Percentiles rank a stretch among this genome's conserved stretches.
Evolutionary conservation across 2,329 filamentous ascomycete genomes (phyloP).

Genomic region (Sporothrix protearum): DNA sequence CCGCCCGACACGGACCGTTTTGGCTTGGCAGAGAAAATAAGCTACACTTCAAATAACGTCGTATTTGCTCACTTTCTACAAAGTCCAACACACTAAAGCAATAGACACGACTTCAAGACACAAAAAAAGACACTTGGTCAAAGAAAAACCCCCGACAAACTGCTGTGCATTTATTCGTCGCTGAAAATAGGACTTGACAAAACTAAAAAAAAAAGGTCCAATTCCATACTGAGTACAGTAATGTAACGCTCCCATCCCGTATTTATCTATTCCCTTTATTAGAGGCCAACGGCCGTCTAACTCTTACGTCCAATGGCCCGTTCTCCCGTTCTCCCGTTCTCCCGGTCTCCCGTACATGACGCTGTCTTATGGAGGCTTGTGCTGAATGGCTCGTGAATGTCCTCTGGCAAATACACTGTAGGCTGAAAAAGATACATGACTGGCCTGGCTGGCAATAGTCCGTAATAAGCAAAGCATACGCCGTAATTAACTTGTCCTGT

Average conservation of each 20-base stretch:
- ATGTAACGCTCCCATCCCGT: not conserved
- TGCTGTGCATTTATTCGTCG: not conserved
- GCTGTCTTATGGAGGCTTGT: not conserved
- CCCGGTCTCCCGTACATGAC: too few relatives aligned
- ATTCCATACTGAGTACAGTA: too few relatives aligned
- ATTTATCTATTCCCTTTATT: not conserved
- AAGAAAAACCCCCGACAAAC: not conserved
- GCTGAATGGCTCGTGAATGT: not conserved
- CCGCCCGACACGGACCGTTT: not conserved
- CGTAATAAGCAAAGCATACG: too few relatives aligned
- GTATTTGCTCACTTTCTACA: not conserved
- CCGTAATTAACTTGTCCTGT: not conserved
- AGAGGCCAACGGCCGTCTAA: not conserved
- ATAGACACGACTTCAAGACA: not conserved
- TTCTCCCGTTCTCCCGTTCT: not conserved
- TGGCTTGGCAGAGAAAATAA: not conserved
- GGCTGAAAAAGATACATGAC: not conserved
- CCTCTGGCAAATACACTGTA: not conserved
- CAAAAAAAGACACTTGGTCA: not conserved
- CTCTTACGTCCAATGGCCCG: conserved; percentile 9
- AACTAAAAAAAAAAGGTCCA: not conserved
- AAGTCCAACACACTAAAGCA: not conserved
- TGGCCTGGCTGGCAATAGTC: not conserved
- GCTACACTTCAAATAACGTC: not conserved
- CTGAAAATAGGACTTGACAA: not conserved